phyloP scores from a whole-genome alignment of 1,284 basidiomycete genomes.

The Cutaneotrichosporon dermatis region DNA sequence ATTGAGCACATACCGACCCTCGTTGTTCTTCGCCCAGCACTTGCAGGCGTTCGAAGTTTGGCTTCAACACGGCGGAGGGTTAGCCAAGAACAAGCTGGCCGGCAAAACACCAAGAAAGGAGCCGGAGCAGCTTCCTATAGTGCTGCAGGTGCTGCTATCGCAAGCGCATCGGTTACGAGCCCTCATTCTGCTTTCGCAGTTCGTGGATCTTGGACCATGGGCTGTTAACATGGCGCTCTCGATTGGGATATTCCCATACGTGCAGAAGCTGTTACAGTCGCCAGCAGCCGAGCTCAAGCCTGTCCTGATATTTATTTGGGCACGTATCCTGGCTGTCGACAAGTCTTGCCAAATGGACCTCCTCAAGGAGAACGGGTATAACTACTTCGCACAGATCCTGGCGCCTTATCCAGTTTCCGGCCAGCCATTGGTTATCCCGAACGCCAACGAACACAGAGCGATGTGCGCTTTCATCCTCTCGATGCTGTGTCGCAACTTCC shows the following conservation, averaged over 20 bases:
- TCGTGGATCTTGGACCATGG: constrained; percentile 97
- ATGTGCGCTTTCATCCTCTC: constrained; percentile 98
- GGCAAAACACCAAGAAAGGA: constrained; percentile 20
- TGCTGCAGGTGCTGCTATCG: constrained; percentile 91
- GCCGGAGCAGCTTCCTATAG: constrained; percentile 94
- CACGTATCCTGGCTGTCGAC: constrained; percentile 92
- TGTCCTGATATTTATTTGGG: constrained; percentile 99
- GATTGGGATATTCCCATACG: constrained; percentile 99
- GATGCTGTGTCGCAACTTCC: constrained; percentile 85
- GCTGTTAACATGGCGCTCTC: constrained; percentile 93
- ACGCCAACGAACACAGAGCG: constrained; percentile 92
- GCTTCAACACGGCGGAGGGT: constrained; percentile 77
- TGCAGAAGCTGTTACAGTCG: constrained; percentile 90
- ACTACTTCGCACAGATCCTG: constrained; percentile 80
- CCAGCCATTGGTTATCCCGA: constrained; percentile 63
- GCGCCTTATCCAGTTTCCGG: constrained; percentile 49
- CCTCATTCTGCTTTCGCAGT: constrained; percentile 92
- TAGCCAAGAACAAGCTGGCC: constrained; percentile 22
- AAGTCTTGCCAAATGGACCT: constrained; percentile 87
- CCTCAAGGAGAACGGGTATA: constrained; percentile 77
- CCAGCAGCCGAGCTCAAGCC: constrained; percentile 92
- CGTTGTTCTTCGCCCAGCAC: constrained; percentile 92
- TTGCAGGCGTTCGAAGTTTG: constrained; percentile 97
- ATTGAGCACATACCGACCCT: constrained; percentile 66
- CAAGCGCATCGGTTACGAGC: constrained; percentile 94